Evolutionary conservation across 108 stramenopile genomes (phyloP), one percentile per base, ranked within the genome.

Genomic region (Fragilariopsis cylindrus): DNA sequence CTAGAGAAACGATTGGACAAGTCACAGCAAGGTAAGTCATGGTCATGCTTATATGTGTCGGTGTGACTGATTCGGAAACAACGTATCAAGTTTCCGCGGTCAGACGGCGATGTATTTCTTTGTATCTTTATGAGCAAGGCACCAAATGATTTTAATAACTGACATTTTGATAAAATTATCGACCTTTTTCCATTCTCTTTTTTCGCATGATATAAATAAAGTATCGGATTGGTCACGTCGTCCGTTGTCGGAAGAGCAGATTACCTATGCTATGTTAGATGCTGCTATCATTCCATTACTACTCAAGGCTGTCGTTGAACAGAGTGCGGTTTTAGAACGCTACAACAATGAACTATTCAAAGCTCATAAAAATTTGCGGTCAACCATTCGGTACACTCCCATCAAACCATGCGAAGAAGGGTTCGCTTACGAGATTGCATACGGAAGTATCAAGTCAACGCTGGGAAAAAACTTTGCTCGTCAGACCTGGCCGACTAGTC

Each of bases 201-300:
- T 30, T 30, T 30, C 30, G 30, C 30, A 30, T 30, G 0, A 30
- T 30, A 30, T 30, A 30, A 30, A 30, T 30, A 30, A 30, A 30
- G 30, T 30, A 30, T 79, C 77, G 16, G 84, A 85, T 49, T 85
- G 84, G 84, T 48, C 71, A 15, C 11, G 5, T 18, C 66, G 84
- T 50, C 84, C 84, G 9, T 70, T 85, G 30, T 46, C 57, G 4
- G 41, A 54, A 47, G 64, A 64, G 39, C 84, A 85, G 60, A 54
- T 79, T 41, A 56, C 72, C 3, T 85, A 85, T 57, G 84, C 78
- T 13, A 15, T 57, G 30, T 54, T 85, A 5, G 84, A 85, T 63
- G 79, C 79, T 44, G 81, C 81, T 46, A 67, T 85, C 1, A 43
- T 77, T 7, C 76, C 82, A 11, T 4, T 47, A 30, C 74, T 82